Evolutionary conservation across 1,284 basidiomycete species (phyloP), one percentile per base, ranked within the genome.

Genomic region (Pascua sp.): DNA sequence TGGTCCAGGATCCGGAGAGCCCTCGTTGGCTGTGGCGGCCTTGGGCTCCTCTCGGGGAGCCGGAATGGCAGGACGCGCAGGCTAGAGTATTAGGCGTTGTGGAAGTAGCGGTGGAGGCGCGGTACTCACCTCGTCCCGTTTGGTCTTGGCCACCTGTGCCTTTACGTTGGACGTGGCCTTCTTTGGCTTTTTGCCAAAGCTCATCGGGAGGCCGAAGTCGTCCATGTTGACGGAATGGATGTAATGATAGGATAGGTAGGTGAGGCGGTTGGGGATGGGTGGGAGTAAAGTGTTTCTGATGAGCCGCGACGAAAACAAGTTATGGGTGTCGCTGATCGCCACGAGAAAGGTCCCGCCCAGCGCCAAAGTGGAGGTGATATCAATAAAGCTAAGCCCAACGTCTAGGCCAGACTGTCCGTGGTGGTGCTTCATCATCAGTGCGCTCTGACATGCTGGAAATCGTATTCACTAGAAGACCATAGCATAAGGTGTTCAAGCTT

Each of bases 101-200:
- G 17, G n/a, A 8, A 9, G 36, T 48, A 11, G 13, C 36, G 17
- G 13, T 51, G 2, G 11, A 43, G 49, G 10, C 37, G 3, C 8
- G 3, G 43, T 7, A 42, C 58, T 38, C 15, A 56, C 60, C 51
- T 61, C 70, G 12, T 60, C 61, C 49, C 77, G 67, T 63, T 75
- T 76, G 7, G 76, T 77, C 53, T 69, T 67, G n/a, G 72, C 75
- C 16, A 79, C 49, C 59, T 77, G 73, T 13, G 65, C 63, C 42
- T 63, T 55, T 15, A 72, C 55, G 11, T 69, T 71, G 16, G 60
- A 54, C 9, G 59, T 32, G 10, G 51, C 57, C 16, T 58, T 59
- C 56, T 75, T 77, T 48, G 72, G 63, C 63, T 76, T 77, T 61
- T 79, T 79, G 61, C 77, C 77, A 58, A 79, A 79, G 65, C 72